Percentiles rank a stretch among this genome's conserved stretches.
phyloP scores from a whole-genome alignment of 441 rosid species.

The Flueggea neowawraea region DNA sequence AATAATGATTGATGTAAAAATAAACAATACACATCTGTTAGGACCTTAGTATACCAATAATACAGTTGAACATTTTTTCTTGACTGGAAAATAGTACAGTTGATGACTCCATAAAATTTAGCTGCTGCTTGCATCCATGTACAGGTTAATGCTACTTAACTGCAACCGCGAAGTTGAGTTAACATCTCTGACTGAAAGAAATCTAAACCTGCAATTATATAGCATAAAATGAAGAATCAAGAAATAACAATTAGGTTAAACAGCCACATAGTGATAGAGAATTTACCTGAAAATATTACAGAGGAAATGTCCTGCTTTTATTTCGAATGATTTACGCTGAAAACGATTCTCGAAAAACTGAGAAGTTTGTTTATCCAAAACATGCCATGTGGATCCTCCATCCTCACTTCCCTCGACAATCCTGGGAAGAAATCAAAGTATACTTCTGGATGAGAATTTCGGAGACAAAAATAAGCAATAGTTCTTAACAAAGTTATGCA shows the following conservation, averaged over 20 bases:
- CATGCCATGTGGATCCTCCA: slow-evolving; percentile 65
- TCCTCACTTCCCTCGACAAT: slow-evolving; percentile 79
- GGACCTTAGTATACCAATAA: no score
- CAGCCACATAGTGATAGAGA: background rate
- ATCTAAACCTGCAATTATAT: slow-evolving; percentile 54
- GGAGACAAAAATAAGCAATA: background rate
- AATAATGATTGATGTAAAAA: no score
- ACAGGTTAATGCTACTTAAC: slow-evolving; percentile 77
- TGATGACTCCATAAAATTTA: slow-evolving; percentile 1
- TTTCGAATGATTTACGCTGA: slow-evolving; percentile 54
- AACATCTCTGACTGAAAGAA: slow-evolving; percentile 53
- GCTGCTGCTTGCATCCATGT: slow-evolving; percentile 22
- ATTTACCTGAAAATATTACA: slow-evolving; percentile 74
- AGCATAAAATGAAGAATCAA: background rate
- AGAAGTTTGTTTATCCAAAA: slow-evolving; percentile 55
- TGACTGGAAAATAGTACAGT: no score
- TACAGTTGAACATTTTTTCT: no score
- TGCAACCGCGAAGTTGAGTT: slow-evolving; percentile 62
- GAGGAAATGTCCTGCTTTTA: slow-evolving; percentile 31
- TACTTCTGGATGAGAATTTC: background rate
- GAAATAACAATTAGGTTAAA: background rate
- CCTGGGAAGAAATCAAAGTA: slow-evolving; percentile 35
- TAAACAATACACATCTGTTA: no score
- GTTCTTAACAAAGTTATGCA: background rate
- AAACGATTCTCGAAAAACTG: slow-evolving; percentile 62